Percentiles rank a stretch among this genome's conserved stretches.
phyloP scores from a whole-genome alignment of 306 rosid genomes.

The Fragaria ananassa region DNA sequence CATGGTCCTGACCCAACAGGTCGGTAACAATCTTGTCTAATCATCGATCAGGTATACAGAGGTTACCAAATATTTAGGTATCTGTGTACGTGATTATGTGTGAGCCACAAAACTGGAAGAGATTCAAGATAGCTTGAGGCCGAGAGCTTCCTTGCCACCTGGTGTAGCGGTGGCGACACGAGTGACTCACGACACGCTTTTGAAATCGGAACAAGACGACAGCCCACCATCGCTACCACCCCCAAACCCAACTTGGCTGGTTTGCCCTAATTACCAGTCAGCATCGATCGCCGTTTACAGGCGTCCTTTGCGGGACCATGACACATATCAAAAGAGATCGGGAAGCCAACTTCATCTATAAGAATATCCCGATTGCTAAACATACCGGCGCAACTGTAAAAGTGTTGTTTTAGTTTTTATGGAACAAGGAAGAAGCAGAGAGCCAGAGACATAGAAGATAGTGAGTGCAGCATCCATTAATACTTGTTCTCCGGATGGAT shows the following conservation, averaged over 20 bases:
- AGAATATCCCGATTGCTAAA: neutral
- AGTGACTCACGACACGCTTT: slow-evolving; percentile 14
- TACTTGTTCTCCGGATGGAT: neutral
- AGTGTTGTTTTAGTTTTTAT: neutral
- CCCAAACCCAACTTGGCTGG: slow-evolving; percentile 4
- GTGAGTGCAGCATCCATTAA: neutral
- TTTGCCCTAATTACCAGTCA: neutral
- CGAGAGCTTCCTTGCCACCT: neutral
- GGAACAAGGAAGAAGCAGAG: neutral
- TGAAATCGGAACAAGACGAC: slow-evolving; percentile 21
- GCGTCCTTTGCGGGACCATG: slow-evolving; percentile 2
- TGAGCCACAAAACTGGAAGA: neutral
- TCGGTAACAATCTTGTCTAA: neutral
- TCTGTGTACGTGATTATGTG: neutral
- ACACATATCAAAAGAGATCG: slow-evolving; percentile 5
- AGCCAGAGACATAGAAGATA: neutral
- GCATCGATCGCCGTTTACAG: slow-evolving; percentile 13
- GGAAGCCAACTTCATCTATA: neutral
- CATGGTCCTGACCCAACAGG: neutral
- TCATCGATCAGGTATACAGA: neutral
- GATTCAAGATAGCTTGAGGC: neutral
- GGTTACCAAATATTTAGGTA: neutral
- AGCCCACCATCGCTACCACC: neutral
- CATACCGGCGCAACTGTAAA: neutral
- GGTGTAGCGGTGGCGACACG: neutral